Evolutionary conservation across 2,329 filamentous ascomycete species (phyloP).

Genomic region (Aspergillus versicolor): DNA sequence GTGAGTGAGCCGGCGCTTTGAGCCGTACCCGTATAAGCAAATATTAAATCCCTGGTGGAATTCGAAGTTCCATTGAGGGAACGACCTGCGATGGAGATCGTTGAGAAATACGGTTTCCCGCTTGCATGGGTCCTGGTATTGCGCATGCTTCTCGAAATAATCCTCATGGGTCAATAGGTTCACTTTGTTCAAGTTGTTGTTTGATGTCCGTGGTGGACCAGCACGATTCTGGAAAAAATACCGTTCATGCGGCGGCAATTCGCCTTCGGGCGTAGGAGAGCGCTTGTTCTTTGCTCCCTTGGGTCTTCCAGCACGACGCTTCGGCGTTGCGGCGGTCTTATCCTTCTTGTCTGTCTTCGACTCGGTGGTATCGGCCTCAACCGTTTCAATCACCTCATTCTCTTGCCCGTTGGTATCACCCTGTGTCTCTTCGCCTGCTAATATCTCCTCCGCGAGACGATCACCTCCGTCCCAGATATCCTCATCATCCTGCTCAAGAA

Average conservation of each 20-base stretch:
- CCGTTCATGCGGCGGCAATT: slow-evolving; percentile 82
- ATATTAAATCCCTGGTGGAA: slow-evolving; percentile 82
- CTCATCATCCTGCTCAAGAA: slow-evolving; percentile 75
- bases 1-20: slow-evolving; percentile 73
- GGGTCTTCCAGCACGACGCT: slow-evolving; percentile 56
- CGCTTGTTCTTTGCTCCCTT: slow-evolving; percentile 59
- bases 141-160: slow-evolving; percentile 71
- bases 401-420: slow-evolving; percentile 23
- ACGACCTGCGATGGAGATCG: slow-evolving; percentile 74
- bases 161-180: slow-evolving; percentile 85
- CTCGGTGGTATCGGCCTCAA: slow-evolving; percentile 34
- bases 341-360: slow-evolving; percentile 37
- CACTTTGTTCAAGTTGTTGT: slow-evolving; percentile 75
- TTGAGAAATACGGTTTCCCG: slow-evolving; percentile 70
- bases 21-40: slow-evolving; percentile 90
- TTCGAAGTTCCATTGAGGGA: slow-evolving; percentile 91
- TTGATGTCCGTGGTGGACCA: slow-evolving; percentile 78
- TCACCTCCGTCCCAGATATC: slow-evolving; percentile 63
- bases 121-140: slow-evolving; percentile 67
- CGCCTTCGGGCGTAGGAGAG: slow-evolving; percentile 75
- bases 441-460: slow-evolving; percentile 67
- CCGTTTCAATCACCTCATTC: slow-evolving; percentile 27
- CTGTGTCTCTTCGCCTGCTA: slow-evolving; percentile 45
- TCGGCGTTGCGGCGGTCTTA: slow-evolving; percentile 49
- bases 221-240: slow-evolving; percentile 93